These are phyloP conservation scores for Penicillium verhagenii DNA, from an alignment of 495 filamentous ascomycete species.

Conservation along the genomic window DNA sequence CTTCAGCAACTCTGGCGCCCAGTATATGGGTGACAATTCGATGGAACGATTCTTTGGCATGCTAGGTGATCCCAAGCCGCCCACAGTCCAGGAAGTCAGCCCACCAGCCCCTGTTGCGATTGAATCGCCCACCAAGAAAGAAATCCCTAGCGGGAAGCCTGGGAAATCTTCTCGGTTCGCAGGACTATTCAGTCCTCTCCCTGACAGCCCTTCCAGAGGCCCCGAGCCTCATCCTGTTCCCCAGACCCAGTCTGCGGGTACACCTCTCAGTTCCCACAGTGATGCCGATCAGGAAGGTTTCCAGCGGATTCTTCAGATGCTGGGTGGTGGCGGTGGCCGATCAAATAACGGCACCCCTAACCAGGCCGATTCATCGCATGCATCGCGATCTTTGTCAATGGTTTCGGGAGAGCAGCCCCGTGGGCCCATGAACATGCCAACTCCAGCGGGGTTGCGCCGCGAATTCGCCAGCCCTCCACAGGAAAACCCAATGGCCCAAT, in stretches of 20 bases:
- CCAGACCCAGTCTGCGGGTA: constrained; percentile 21
- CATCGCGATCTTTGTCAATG: constrained; percentile 29
- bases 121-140: constrained; percentile 31
- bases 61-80: constrained; percentile 51
- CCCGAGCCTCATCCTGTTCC: constrained; percentile 42
- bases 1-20: constrained; percentile 33
- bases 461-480: constrained; percentile 33
- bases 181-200: constrained; percentile 71
- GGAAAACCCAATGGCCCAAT: constrained; percentile 33
- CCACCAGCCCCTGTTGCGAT: constrained; percentile 23
- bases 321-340: constrained; percentile 50
- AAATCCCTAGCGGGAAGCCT: constrained; percentile 25
- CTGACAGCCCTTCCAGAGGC: constrained; percentile 53
- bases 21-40: constrained; percentile 57
- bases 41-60: constrained; percentile 81
- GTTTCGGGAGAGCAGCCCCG: constrained; percentile 35
- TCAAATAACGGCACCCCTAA: constrained; percentile 45
- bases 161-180: constrained; percentile 78
- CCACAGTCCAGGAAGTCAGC: constrained; percentile 23
- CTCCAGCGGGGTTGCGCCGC: constrained; percentile 32
- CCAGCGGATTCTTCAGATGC: constrained; percentile 81
- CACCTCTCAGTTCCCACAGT: constrained; percentile 41
- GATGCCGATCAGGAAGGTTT: constrained; percentile 87
- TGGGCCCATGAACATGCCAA: constrained; percentile 30
- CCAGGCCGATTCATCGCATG: constrained; percentile 26